Evolutionary conservation across 495 filamentous ascomycete species (phyloP).

Genomic region (Jackrogersella multiformis): DNA sequence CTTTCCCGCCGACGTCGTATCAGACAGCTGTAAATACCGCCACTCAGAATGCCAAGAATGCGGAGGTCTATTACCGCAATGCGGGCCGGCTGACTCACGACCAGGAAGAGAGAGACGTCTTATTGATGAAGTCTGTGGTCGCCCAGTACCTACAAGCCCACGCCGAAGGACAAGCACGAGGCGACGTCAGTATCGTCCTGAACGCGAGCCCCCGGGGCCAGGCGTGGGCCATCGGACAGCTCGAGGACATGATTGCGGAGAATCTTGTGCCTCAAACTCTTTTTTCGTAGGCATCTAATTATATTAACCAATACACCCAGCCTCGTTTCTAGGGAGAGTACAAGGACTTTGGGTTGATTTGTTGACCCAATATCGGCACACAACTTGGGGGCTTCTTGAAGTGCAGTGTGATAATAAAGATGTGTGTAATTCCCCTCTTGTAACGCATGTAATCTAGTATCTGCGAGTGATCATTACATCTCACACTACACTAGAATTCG

Average conservation of each 20-base stretch:
- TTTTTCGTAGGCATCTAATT: slow-evolving; percentile 6
- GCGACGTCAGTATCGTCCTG: slow-evolving; percentile 8
- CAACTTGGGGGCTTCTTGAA: no score
- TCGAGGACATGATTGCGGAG: slow-evolving; percentile 36
- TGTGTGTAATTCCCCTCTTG: no score
- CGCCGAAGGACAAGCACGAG: slow-evolving; percentile 5
- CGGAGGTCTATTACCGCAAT: slow-evolving; percentile 69
- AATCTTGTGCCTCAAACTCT: slow-evolving; percentile 28
- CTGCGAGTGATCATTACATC: no score
- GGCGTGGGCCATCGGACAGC: slow-evolving; percentile 21
- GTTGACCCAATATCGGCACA: no score
- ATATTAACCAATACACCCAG: no score
- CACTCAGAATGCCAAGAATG: slow-evolving; percentile 64
- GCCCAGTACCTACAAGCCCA: slow-evolving; percentile 28
- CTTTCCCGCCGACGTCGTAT: slow-evolving; percentile 58
- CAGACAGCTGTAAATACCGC: slow-evolving; percentile 58
- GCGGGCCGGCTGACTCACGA: slow-evolving; percentile 60
- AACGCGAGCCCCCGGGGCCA: slow-evolving; percentile 16
- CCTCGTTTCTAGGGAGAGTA: no score
- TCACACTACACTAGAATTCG: no score
- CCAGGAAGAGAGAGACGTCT: slow-evolving; percentile 47
- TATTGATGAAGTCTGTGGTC: slow-evolving; percentile 35
- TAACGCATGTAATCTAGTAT: no score
- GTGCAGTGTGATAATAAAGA: no score
- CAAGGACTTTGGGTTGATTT: no score